Evolutionary conservation across 2,329 filamentous ascomycete genomes (phyloP).

Genomic region (Nannizziopsis barbatae): DNA sequence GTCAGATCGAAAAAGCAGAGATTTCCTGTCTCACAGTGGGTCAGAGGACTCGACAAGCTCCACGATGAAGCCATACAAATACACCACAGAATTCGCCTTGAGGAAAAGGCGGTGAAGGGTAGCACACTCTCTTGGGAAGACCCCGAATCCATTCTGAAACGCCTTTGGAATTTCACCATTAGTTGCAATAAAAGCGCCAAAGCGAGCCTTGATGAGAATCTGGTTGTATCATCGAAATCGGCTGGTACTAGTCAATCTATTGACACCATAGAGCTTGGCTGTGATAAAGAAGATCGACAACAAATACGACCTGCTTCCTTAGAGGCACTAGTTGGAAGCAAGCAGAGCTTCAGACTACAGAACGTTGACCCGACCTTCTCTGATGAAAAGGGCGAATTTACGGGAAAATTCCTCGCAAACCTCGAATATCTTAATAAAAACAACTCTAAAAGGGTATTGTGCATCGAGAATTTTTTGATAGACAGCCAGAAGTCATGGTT

Average conservation of each 20-base stretch:
- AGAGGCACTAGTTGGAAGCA: conserved; percentile 48
- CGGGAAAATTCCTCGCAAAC: conserved; percentile 46
- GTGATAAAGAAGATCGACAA: neutral
- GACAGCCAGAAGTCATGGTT: conserved; percentile 60
- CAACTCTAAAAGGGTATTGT: conserved; percentile 48
- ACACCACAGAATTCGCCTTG: conserved; percentile 36
- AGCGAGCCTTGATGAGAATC: too few species aligned
- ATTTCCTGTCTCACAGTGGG: conserved; percentile 57
- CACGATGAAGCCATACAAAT: conserved; percentile 51
- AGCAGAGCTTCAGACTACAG: conserved; percentile 52
- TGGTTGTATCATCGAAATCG: too few species aligned
- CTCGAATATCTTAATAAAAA: conserved; percentile 45
- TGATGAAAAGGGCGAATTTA: conserved; percentile 52
- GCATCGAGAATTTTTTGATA: conserved; percentile 54
- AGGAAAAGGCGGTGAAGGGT: too few species aligned
- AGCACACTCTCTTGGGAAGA: too few species aligned
- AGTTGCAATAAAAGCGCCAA: too few species aligned
- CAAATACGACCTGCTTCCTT: conserved; percentile 43
- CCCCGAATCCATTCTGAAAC: too few species aligned
- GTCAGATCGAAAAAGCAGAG: conserved; percentile 54
- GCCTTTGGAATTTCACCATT: too few species aligned
- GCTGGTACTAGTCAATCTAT: neutral
- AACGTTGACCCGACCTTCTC: conserved; percentile 59
- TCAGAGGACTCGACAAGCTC: conserved; percentile 52
- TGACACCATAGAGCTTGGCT: neutral